Percentiles rank a stretch among this genome's conserved stretches.
These are phyloP conservation scores for Starmera quercuum DNA, from an alignment of 805 yeast species.

Conservation along the genomic window DNA sequence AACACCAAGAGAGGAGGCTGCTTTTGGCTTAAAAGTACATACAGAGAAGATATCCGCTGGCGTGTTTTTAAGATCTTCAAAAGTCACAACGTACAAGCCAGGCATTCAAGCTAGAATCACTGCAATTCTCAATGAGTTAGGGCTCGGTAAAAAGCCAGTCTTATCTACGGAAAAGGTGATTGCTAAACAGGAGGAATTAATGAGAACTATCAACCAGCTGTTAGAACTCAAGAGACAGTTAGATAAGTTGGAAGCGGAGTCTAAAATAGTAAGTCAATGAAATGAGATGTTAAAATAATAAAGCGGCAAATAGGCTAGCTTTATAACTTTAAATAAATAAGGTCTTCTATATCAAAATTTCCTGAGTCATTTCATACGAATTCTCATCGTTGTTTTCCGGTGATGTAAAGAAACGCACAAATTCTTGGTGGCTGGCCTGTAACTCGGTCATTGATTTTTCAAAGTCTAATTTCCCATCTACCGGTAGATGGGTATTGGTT, in stretches of 20 bases:
- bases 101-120: conserved; percentile 56
- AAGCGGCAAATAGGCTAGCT: too few relatives aligned
- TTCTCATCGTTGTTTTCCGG: too few relatives aligned
- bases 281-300: neutral
- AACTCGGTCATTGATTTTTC: neutral
- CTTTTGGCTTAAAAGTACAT: conserved; percentile 77
- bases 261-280: conserved; percentile 32
- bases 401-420: too few relatives aligned
- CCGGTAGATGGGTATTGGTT: conserved; percentile 9
- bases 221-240: conserved; percentile 80
- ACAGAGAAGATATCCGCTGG: conserved; percentile 64
- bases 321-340: too few relatives aligned
- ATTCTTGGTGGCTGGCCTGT: too few relatives aligned
- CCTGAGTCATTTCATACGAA: too few relatives aligned
- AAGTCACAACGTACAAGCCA: conserved; percentile 73
- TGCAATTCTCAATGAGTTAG: conserved; percentile 67
- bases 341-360: too few relatives aligned
- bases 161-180: conserved; percentile 81
- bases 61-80: conserved; percentile 72
- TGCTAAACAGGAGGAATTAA: conserved; percentile 66
- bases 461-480: neutral
- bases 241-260: conserved; percentile 83
- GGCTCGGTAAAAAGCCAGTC: conserved; percentile 72
- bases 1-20: conserved; percentile 71
- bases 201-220: conserved; percentile 60